These are phyloP conservation scores for Protomyces macrosporus DNA, from an alignment of 1,139 yeast species.

Conservation along the genomic window DNA sequence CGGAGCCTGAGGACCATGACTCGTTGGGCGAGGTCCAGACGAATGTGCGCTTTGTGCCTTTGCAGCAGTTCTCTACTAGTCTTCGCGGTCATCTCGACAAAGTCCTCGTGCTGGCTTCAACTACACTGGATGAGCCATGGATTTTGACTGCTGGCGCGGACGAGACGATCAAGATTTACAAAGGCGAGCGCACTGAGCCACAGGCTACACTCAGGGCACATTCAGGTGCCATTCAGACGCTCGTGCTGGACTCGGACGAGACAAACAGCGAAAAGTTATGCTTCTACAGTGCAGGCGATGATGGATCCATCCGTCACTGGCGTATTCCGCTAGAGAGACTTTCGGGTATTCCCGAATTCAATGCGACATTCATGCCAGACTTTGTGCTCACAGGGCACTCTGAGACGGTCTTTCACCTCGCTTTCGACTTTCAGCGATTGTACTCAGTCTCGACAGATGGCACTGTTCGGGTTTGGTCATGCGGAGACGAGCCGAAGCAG, in stretches of 20 bases:
- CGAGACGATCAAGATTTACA: background rate
- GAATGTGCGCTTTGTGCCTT: background rate
- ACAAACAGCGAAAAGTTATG: background rate
- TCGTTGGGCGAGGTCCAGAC: background rate
- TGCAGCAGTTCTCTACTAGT: too few relatives aligned
- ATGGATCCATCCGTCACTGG: background rate
- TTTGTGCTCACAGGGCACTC: background rate
- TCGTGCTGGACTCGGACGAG: background rate
- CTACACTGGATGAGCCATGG: background rate
- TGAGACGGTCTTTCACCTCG: background rate
- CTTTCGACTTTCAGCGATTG: background rate
- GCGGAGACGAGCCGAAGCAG: background rate
- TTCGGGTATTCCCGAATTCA: background rate
- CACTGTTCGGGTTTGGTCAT: background rate
- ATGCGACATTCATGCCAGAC: background rate
- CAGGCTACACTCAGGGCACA: background rate
- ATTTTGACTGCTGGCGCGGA: background rate
- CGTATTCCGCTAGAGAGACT: background rate
- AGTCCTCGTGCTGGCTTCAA: background rate
- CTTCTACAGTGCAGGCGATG: background rate
- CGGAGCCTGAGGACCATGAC: background rate
- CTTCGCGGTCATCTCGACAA: background rate
- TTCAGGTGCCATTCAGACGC: background rate
- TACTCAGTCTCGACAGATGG: background rate
- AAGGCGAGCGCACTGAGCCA: background rate